Conservation (phyloP, 2,329 filamentous ascomycete genomes). For the Fusarium sp. region DNA sequence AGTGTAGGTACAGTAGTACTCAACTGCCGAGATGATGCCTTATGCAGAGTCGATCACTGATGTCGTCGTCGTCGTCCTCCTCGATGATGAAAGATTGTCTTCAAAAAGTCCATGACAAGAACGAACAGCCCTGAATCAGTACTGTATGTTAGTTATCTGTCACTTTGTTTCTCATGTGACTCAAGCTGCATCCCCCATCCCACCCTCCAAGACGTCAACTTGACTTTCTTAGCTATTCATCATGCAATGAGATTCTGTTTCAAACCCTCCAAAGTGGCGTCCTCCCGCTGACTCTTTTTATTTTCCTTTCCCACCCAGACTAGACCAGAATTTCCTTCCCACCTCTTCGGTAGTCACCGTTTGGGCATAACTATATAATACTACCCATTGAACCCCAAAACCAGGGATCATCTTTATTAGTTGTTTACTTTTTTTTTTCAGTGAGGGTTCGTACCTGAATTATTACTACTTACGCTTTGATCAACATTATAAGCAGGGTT, state of each 20-base stretch:
- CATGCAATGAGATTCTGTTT: slow-evolving; percentile 10
- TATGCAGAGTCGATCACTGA: slow-evolving; percentile 15
- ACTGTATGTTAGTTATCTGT: no score
- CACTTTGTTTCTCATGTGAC: slow-evolving; percentile 29
- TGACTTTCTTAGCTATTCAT: neutral
- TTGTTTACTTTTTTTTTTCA: neutral
- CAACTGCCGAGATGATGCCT: slow-evolving; percentile 26
- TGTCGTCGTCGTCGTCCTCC: slow-evolving; percentile 11
- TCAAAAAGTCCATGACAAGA: no score
- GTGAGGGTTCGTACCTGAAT: neutral
- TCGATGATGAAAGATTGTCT: slow-evolving; percentile 1
- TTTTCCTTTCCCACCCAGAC: neutral
- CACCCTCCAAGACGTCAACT: slow-evolving; percentile 7
- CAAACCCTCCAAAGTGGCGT: slow-evolving; percentile 25
- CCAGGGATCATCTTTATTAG: neutral
- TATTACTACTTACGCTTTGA: slow-evolving; percentile 12
- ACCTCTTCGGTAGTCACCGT: slow-evolving; percentile 23
- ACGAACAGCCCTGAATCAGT: no score
- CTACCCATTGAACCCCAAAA: neutral
- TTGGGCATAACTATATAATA: slow-evolving; percentile 22
- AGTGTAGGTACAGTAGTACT: slow-evolving; percentile 3
- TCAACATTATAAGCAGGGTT: slow-evolving; percentile 28
- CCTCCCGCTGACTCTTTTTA: slow-evolving; percentile 25
- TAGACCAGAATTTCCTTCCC: neutral
- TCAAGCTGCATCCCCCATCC: neutral